These are phyloP conservation scores for Nothophytophthora sp. DNA, from an alignment of 352 stramenopile genomes.

Conservation along the genomic window DNA sequence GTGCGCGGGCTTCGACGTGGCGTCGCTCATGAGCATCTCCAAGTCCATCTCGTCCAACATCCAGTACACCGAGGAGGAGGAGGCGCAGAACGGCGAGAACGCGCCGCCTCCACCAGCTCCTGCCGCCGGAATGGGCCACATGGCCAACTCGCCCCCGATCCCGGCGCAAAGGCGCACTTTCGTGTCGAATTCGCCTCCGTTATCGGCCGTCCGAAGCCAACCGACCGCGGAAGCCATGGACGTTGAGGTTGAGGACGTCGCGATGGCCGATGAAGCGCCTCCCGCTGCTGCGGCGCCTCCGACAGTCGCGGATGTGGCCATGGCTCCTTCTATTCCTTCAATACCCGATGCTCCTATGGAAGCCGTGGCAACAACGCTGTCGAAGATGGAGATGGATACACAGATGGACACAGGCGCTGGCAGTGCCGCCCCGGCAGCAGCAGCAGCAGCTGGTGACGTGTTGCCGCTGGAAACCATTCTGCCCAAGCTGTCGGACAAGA, in stretches of 20 bases:
- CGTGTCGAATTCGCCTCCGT: constrained; percentile 44
- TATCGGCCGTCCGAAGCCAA: constrained; percentile 11
- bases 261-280: constrained; percentile 18
- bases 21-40: constrained; percentile 73
- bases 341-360: constrained; percentile 26
- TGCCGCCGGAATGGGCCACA: constrained; percentile 17
- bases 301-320: constrained; percentile 3
- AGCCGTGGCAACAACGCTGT: constrained; percentile 24
- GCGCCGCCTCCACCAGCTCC: constrained; percentile 23
- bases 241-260: constrained; percentile 14
- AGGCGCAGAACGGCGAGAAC: constrained; percentile 5
- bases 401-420: constrained; percentile 1
- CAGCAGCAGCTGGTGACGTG: constrained; percentile 8
- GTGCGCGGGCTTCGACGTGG: constrained; percentile 81
- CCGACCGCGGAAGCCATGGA: constrained; percentile 14
- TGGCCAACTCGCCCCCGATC: constrained; percentile 52
- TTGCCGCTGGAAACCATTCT: constrained; percentile 47
- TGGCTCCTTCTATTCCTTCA: constrained; percentile 10
- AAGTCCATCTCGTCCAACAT: constrained; percentile 86
- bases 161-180: constrained; percentile 20
- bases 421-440: not conserved
- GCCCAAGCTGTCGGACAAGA: constrained; percentile 74
- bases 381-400: constrained; percentile 28
- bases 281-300: not conserved
- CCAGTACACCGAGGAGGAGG: constrained; percentile 55